phyloP scores from a whole-genome alignment of 768 basidiomycete species.

The Hericium alpestre region DNA sequence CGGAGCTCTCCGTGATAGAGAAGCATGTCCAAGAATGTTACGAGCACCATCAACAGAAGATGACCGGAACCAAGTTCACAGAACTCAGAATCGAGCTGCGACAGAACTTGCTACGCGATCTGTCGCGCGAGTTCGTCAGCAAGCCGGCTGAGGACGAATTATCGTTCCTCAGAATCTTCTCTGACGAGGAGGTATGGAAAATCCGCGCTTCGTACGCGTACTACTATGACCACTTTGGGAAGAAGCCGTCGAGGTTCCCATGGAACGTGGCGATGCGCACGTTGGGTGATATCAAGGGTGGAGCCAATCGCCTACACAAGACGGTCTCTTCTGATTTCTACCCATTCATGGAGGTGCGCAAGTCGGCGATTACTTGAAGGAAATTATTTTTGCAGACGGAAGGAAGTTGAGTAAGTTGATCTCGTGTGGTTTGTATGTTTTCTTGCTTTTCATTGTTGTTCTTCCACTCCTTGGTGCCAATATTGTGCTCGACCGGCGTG shows the following conservation, averaged over 20 bases:
- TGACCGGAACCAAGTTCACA: conserved; percentile 23
- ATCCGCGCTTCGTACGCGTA: conserved; percentile 47
- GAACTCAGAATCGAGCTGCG: conserved; percentile 30
- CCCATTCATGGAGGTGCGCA: conserved; percentile 22
- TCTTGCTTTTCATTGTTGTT: conserved; percentile 1
- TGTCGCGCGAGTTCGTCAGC: conserved; percentile 32
- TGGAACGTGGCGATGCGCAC: conserved; percentile 47
- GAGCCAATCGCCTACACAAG: conserved; percentile 29
- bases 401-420: neutral
- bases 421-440: conserved; percentile 1
- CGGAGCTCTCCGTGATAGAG: conserved; percentile 29
- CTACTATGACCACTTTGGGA: conserved; percentile 21
- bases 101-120: conserved; percentile 35
- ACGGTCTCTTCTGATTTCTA: conserved; percentile 35
- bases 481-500: neutral
- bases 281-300: conserved; percentile 42
- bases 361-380: neutral
- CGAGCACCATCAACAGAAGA: conserved; percentile 11
- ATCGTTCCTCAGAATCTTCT: conserved; percentile 17
- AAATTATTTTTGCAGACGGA: neutral
- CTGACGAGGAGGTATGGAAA: conserved; percentile 23
- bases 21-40: conserved; percentile 26
- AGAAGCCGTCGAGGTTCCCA: conserved; percentile 29
- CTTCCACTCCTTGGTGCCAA: neutral
- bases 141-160: conserved; percentile 17